phyloP scores from a whole-genome alignment of 169 alveolate species.

The Plasmodium inui region DNA sequence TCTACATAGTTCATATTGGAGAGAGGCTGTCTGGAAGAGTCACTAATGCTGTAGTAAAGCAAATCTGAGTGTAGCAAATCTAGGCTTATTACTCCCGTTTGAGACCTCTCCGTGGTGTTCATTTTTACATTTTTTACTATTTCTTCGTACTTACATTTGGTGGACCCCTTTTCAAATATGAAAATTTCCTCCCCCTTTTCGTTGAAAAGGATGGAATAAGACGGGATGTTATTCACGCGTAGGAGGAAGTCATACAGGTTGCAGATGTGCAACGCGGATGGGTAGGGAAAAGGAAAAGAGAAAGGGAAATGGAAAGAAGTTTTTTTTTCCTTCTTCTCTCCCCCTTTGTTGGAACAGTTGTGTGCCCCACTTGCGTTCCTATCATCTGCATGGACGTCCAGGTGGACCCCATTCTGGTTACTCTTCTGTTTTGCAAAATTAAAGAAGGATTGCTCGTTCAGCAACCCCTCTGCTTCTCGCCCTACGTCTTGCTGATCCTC shows the following conservation, averaged over 20 bases:
- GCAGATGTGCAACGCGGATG: neutral
- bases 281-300: neutral
- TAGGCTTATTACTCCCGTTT: slow-evolving; percentile 7
- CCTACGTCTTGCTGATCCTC: neutral
- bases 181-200: slow-evolving; percentile 68
- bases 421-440: neutral
- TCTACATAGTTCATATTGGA: neutral
- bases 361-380: neutral
- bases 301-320: neutral
- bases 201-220: slow-evolving; percentile 41
- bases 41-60: slow-evolving; percentile 20
- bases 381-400: neutral
- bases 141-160: neutral
- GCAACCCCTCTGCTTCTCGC: slow-evolving; percentile 6
- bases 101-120: neutral
- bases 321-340: slow-evolving; percentile 2
- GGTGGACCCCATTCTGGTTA: neutral
- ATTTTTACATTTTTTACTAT: neutral
- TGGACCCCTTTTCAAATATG: neutral
- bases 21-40: neutral
- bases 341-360: neutral
- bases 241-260: slow-evolving; percentile 32
- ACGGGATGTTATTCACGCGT: slow-evolving; percentile 55
- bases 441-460: slow-evolving; percentile 29
- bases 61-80: slow-evolving; percentile 53